Conservation (phyloP, 805 yeast genomes). For the Metschnikowia anglica region DNA sequence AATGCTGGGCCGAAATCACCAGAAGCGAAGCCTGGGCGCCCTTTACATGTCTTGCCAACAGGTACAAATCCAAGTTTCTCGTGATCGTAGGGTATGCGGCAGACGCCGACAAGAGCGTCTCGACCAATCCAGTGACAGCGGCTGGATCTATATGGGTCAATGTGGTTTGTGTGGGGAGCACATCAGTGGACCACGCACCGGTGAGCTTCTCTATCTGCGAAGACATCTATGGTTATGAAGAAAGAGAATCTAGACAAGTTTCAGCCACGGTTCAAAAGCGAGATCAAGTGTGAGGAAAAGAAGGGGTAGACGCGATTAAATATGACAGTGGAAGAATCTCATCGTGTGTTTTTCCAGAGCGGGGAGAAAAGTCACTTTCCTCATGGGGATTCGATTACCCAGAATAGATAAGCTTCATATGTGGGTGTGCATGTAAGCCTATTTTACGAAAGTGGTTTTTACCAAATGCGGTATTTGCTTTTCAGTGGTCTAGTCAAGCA, state of each 20-base stretch:
- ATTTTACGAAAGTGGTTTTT: conserved; percentile 5
- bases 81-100: conserved; percentile 20
- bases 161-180: conserved; percentile 22
- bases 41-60: conserved; percentile 17
- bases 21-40: conserved; percentile 25
- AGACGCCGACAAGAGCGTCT: conserved; percentile 17
- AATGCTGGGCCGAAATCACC: conserved; percentile 22
- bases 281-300: too few relatives aligned
- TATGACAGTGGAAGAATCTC: too few relatives aligned
- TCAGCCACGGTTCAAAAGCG: too few relatives aligned
- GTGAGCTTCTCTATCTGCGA: conserved; percentile 15
- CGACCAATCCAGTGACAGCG: conserved; percentile 12
- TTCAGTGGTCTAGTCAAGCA: background rate
- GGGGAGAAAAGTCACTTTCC: background rate
- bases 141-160: conserved; percentile 21
- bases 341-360: background rate
- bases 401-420: background rate
- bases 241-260: too few relatives aligned
- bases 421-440: conserved; percentile 5
- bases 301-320: background rate
- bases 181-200: conserved; percentile 21
- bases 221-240: conserved; percentile 12
- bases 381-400: conserved; percentile 1
- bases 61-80: conserved; percentile 16
- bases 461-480: conserved; percentile 2